Conservation (phyloP, 164 flowering plant genomes). For the Stephania cephalantha region DNA sequence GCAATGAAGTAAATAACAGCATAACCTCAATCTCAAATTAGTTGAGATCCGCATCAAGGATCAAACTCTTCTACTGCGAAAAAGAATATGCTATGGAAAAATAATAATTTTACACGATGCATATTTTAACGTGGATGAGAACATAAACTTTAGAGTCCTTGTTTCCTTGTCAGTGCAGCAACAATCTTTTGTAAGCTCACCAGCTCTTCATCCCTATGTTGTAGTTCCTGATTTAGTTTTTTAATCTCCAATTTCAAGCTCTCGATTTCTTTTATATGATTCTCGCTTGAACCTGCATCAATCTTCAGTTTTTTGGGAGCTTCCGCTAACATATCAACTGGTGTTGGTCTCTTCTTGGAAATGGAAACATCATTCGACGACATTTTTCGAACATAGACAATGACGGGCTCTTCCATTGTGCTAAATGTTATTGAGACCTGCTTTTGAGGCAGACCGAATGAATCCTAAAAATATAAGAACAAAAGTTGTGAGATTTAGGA, state of each 20-base stretch:
- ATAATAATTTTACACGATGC: neutral
- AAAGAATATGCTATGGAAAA: neutral
- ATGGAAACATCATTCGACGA: conserved; percentile 4
- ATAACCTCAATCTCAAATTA: too few species aligned
- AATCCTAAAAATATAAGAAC: conserved; percentile 27
- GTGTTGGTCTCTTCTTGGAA: conserved; percentile 31
- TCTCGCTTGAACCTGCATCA: conserved; percentile 33
- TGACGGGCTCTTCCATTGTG: conserved; percentile 18
- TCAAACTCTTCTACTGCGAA: neutral
- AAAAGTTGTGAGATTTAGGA: too few species aligned
- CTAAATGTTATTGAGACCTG: conserved; percentile 24
- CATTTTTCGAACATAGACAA: conserved; percentile 39
- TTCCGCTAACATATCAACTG: conserved; percentile 11
- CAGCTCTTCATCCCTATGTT: conserved; percentile 37
- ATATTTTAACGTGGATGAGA: neutral
- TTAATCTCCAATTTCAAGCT: conserved; percentile 23
- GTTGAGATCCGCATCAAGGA: too few species aligned
- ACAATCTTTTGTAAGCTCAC: conserved; percentile 45
- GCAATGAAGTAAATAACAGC: neutral
- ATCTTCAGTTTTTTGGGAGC: conserved; percentile 30
- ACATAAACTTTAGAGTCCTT: conserved; percentile 28
- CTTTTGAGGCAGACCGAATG: conserved; percentile 38
- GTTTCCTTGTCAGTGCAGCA: conserved; percentile 47
- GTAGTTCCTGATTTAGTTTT: conserved; percentile 33
- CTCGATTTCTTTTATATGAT: conserved; percentile 38